phyloP scores from a whole-genome alignment of 805 yeast genomes.

The Ascoidea asiatica region DNA sequence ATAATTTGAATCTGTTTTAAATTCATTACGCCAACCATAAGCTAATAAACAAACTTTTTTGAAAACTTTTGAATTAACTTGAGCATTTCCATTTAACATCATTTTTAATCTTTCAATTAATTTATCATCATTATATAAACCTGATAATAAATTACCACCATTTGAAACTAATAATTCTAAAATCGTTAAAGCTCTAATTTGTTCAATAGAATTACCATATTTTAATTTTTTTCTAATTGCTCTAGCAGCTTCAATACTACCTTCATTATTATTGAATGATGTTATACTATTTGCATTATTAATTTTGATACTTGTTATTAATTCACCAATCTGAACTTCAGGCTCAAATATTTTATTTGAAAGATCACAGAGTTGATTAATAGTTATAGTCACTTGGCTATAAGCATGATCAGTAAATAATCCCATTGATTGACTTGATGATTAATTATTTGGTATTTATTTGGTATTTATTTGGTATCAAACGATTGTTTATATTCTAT shows the following conservation, averaged over 20 bases:
- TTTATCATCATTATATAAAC: constrained; percentile 53
- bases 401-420: constrained; percentile 17
- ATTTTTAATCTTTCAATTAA: constrained; percentile 46
- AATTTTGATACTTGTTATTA: constrained; percentile 8
- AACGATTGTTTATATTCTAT: too few relatives aligned
- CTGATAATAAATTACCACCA: constrained; percentile 22
- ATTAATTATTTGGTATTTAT: too few relatives aligned
- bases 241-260: constrained; percentile 63
- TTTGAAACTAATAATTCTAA: constrained; percentile 49
- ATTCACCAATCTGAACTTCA: constrained; percentile 9
- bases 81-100: constrained; percentile 1
- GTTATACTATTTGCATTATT: constrained; percentile 6
- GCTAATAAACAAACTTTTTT: constrained; percentile 37
- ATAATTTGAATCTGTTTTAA: constrained; percentile 34
- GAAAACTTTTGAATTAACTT: constrained; percentile 21
- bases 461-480: too few relatives aligned
- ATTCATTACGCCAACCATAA: constrained; percentile 53
- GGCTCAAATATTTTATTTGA: constrained; percentile 9
- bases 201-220: constrained; percentile 60
- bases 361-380: constrained; percentile 22
- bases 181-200: constrained; percentile 50
- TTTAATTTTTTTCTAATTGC: constrained; percentile 82
- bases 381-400: constrained; percentile 30
- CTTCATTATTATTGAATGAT: not conserved
- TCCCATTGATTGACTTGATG: too few relatives aligned